Conservation (phyloP, 306 rosid genomes). For the Parietaria judaica region DNA sequence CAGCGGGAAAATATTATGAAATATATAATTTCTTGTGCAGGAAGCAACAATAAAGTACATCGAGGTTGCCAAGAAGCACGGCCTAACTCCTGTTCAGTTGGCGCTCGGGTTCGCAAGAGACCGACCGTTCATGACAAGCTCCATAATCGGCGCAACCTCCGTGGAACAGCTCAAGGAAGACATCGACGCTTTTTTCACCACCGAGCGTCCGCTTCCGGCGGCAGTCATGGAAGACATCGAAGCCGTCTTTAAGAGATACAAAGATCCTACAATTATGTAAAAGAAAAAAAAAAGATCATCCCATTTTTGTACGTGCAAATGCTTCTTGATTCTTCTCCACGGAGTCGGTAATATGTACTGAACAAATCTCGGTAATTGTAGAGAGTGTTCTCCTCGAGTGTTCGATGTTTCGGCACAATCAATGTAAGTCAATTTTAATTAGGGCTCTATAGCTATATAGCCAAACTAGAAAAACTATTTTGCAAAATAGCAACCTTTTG, state of each 20-base stretch:
- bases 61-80: constrained; percentile 63
- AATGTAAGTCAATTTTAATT: no score
- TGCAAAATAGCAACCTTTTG: no score
- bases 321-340: background rate
- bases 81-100: constrained; percentile 61
- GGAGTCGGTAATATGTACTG: no score
- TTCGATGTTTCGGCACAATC: no score
- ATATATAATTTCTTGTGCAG: constrained; percentile 30
- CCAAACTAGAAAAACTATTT: no score
- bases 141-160: constrained; percentile 85
- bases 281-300: background rate
- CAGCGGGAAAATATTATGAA: no score
- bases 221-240: constrained; percentile 60
- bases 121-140: constrained; percentile 79
- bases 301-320: background rate
- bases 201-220: constrained; percentile 60
- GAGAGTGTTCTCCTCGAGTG: no score
- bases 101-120: constrained; percentile 87
- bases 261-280: constrained; percentile 57
- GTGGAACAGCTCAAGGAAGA: constrained; percentile 73
- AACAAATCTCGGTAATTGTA: no score
- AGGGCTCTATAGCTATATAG: no score
- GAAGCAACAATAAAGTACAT: constrained; percentile 60
- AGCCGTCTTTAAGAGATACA: constrained; percentile 57
- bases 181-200: constrained; percentile 54